Base-by-base conservation (phyloP, 805 yeast genomes). In the Kluyveromyces aestuarii region DNA sequence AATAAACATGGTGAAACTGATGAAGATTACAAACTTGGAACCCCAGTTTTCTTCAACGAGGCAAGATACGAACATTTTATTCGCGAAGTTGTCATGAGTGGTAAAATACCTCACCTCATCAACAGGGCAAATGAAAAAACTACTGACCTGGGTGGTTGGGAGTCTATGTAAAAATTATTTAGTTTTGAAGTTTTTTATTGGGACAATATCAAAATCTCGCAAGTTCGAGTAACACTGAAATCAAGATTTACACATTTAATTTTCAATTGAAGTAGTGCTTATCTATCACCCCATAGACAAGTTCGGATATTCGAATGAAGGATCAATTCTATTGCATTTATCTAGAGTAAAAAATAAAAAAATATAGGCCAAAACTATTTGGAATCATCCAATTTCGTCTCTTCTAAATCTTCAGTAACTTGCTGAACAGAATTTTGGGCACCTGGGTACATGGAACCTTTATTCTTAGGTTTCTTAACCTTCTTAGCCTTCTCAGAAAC, bases 71-170 rank as follows among this genome's bases (percentile, higher is more conserved):
- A 81, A 19, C 79, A 81, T 40, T 74, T 90, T 49, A 76, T 76
- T 17, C 73, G 82, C 47, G 76, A 75, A 35, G 69, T 87, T 40
- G 84, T 97, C 90, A 70, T 90, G 17, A 82, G 79, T 48, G 90
- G 88, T 59, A 86, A 85, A 59, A 71, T 87, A 2, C 83, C 87
- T 4, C 87, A 87, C 56, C 72, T 75, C 41, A 81, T 90, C 35
- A 89, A 88, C 1, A 73, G 98, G 53, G 81, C 81, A 54, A 73
- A 91, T 14, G 98, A 91, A 57, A 80, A 83, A 38, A 77, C 76
- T 8, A 67, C 83, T 35, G 98, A 91, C 64, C 79, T 84, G 37
- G 99, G 99, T 8, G 99, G 99, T 0, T 91, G 99, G 99, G 93
- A 85, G 56, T 86, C 67, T 4, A 54, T 64, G 55, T 64, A 50